Base-by-base conservation (phyloP, 2,329 filamentous ascomycete species). In the Chlorencoelia australis region DNA sequence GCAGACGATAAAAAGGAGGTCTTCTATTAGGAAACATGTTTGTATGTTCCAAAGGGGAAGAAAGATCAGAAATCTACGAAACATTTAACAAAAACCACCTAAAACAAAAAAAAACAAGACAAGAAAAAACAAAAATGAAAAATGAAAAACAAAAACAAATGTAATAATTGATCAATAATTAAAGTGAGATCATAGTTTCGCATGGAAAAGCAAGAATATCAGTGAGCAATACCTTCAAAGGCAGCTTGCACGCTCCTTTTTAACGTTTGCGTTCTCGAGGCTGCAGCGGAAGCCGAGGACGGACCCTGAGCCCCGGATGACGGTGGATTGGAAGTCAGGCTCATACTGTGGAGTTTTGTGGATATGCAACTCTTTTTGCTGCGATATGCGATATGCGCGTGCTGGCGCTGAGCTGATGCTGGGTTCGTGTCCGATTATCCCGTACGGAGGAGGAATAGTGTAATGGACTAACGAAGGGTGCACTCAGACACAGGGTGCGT, bases 171-270 rank as follows among this genome's bases (percentile, higher is more conserved):
- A 41, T 40, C 35, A 43, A 41, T 39, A 42, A 27, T 7, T 15
- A 18, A 25, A 28, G 45, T 32, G 30, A 44, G 38, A 36, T 24
- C 45, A 42, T 41, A 11, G 8, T 20, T 4, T 13, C 24, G 27
- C 11, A 30, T 27, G 30, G 33, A 26, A 26, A 16, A 36, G 30
- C 32, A 39, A 39, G 36, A 40, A 35, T 28, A 17, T 9, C 17
- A 30, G 22, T 25, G 11, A 25, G 24, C 29, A 40, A 51, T 64
- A 75, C 73, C 73, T 60, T 77, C 71, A 62, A 77, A 76, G 24
- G 69, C 67, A 43, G 71, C 65, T 56, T 76, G 72, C 37, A 73
- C 69, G 47, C 66, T 73, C 52, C 73, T 65, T 61, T 77, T 78
- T 37, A 75, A 57, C 18, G 60, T 61, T 49, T 68, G 66, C 41